Conservation (phyloP, 2,329 filamentous ascomycete species). For the Xylariales sp. region DNA sequence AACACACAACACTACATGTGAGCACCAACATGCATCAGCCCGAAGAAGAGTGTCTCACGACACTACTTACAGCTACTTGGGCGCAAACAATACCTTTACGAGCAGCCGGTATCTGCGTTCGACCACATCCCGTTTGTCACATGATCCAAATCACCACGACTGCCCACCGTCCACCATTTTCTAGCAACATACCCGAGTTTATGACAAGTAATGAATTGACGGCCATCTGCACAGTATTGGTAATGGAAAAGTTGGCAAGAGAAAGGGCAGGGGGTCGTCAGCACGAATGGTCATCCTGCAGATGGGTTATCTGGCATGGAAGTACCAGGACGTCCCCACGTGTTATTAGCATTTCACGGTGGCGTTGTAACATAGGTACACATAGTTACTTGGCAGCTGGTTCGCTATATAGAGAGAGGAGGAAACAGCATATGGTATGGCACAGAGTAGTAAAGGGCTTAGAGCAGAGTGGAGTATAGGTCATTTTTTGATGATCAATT, state of each 20-base stretch:
- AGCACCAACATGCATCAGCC: background rate
- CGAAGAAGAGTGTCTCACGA: too few species aligned
- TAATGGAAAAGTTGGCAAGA: background rate
- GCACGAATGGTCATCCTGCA: too few species aligned
- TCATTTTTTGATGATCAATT: too few species aligned
- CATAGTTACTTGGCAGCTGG: background rate
- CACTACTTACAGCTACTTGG: background rate
- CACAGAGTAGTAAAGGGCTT: background rate
- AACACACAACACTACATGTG: background rate
- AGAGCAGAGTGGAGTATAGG: too few species aligned
- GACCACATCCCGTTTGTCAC: background rate
- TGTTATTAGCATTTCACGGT: conserved; percentile 5
- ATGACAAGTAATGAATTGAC: conserved; percentile 6
- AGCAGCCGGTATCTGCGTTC: background rate
- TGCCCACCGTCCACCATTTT: background rate
- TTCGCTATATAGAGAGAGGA: conserved; percentile 3
- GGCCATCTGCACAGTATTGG: conserved; percentile 4
- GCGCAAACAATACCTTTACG: background rate
- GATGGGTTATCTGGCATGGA: too few species aligned
- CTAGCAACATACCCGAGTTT: background rate
- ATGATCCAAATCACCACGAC: background rate
- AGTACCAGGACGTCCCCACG: background rate
- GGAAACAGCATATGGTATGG: background rate
- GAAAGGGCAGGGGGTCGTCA: too few species aligned
- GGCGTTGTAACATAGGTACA: conserved; percentile 4